A percentile compares a stretch with the other conserved stretches of the same genome.
Evolutionary conservation across 1,284 basidiomycete genomes (phyloP).

Genomic region (Trametes hirsuta): DNA sequence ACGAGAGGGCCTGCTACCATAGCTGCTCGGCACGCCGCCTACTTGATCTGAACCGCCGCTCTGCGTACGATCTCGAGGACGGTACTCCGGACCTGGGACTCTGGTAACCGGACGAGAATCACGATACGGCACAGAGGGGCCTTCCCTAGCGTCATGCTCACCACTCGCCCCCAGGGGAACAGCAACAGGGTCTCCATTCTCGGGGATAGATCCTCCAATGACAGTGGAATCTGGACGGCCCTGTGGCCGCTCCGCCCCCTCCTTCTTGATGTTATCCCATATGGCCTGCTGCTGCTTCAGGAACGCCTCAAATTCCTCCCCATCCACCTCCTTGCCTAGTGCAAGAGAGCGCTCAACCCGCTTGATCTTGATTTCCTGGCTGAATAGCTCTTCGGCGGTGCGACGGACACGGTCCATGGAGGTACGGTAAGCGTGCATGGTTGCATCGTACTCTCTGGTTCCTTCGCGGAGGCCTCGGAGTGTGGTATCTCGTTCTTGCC

Average conservation of each 20-base stretch:
- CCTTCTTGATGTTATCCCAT: conserved; percentile 34
- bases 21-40: conserved; percentile 18
- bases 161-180: conserved; percentile 14
- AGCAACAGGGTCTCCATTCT: conserved; percentile 18
- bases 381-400: conserved; percentile 35
- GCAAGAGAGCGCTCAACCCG: conserved; percentile 22
- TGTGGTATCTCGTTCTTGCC: conserved; percentile 42
- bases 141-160: conserved; percentile 24
- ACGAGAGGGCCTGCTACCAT: conserved; percentile 18
- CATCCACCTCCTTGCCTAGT: conserved; percentile 29
- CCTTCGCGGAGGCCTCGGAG: conserved; percentile 38
- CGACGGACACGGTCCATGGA: conserved; percentile 40
- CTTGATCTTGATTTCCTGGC: conserved; percentile 28
- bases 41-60: conserved; percentile 24
- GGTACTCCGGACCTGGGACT: conserved; percentile 12
- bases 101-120: conserved; percentile 21
- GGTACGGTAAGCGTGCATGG: conserved; percentile 42
- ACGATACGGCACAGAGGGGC: conserved; percentile 18
- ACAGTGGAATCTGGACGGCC: conserved; percentile 13
- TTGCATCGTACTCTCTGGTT: conserved; percentile 33
- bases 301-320: conserved; percentile 33
- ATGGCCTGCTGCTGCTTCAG: conserved; percentile 37
- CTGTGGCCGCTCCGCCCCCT: conserved; percentile 19
- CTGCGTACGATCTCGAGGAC: conserved; percentile 24
- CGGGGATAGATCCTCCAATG: conserved; percentile 8